phyloP scores from a whole-genome alignment of 257 asterid genomes.

The Echium plantagineum region DNA sequence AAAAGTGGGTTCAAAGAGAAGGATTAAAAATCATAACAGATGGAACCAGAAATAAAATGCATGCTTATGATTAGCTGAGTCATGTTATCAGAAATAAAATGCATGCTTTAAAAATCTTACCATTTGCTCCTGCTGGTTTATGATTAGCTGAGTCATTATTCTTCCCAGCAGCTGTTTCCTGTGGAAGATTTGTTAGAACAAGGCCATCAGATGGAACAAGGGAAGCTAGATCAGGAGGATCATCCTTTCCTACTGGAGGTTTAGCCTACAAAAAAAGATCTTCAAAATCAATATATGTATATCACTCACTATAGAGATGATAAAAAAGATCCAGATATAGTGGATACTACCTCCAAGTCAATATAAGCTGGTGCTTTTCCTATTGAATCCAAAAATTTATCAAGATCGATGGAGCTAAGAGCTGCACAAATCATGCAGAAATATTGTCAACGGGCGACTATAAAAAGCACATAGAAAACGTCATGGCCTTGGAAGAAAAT shows the following conservation, averaged over 20 bases:
- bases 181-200: slow-evolving; percentile 26
- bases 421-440: slow-evolving; percentile 31
- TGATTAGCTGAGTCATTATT: slow-evolving; percentile 20
- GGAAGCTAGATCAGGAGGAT: slow-evolving; percentile 86
- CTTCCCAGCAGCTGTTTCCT: slow-evolving; percentile 24
- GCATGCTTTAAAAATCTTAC: slow-evolving; percentile 11
- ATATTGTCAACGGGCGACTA: not conserved
- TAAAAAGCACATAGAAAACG: not conserved
- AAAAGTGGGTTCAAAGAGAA: no score
- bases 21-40: no score
- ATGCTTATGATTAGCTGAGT: no score
- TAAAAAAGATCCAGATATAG: slow-evolving; percentile 6
- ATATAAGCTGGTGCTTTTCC: slow-evolving; percentile 62
- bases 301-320: slow-evolving; percentile 4
- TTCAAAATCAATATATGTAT: slow-evolving; percentile 5
- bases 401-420: slow-evolving; percentile 56
- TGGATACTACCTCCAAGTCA: slow-evolving; percentile 74
- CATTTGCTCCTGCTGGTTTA: slow-evolving; percentile 30
- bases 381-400: slow-evolving; percentile 69
- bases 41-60: no score
- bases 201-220: slow-evolving; percentile 70
- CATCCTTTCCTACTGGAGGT: slow-evolving; percentile 88
- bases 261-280: slow-evolving; percentile 37
- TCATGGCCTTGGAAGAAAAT: not conserved
- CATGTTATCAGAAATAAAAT: no score